Conservation (phyloP, 2,329 filamentous ascomycete species). For the Aspergillus jensenii region DNA sequence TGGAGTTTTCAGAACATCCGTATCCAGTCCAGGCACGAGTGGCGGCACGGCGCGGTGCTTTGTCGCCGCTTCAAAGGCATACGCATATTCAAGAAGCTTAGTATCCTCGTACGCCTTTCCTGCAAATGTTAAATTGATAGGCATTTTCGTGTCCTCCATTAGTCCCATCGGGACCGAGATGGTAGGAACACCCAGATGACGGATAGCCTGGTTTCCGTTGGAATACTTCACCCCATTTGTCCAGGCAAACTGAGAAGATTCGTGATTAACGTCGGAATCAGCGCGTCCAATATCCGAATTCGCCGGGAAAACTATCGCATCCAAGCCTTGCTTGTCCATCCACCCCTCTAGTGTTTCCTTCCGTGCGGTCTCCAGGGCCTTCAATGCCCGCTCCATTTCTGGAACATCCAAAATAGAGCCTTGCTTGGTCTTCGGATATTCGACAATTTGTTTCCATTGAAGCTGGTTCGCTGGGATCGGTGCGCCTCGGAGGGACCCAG, state of each 20-base stretch:
- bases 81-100: slow-evolving; percentile 26
- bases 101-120: slow-evolving; percentile 50
- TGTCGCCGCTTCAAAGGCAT: slow-evolving; percentile 25
- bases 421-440: slow-evolving; percentile 25
- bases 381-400: slow-evolving; percentile 42
- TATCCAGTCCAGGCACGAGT: slow-evolving; percentile 22
- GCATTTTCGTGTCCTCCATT: slow-evolving; percentile 49
- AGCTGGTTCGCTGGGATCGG: slow-evolving; percentile 25
- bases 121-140: slow-evolving; percentile 55
- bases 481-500: slow-evolving; percentile 23
- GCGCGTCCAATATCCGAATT: slow-evolving; percentile 52
- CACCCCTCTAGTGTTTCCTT: slow-evolving; percentile 54
- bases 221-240: slow-evolving; percentile 55
- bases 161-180: slow-evolving; percentile 56
- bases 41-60: slow-evolving; percentile 20
- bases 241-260: slow-evolving; percentile 39
- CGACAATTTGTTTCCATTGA: slow-evolving; percentile 28
- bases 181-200: slow-evolving; percentile 56
- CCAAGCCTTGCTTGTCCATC: slow-evolving; percentile 45
- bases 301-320: slow-evolving; percentile 52
- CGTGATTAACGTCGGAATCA: slow-evolving; percentile 44
- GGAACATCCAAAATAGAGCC: slow-evolving; percentile 44
- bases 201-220: slow-evolving; percentile 54
- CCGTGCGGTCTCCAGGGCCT: slow-evolving; percentile 50
- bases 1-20: slow-evolving; percentile 18